Evolutionary conservation across 345 rosid species (phyloP).

Genomic region (Arabis hirsuta): DNA sequence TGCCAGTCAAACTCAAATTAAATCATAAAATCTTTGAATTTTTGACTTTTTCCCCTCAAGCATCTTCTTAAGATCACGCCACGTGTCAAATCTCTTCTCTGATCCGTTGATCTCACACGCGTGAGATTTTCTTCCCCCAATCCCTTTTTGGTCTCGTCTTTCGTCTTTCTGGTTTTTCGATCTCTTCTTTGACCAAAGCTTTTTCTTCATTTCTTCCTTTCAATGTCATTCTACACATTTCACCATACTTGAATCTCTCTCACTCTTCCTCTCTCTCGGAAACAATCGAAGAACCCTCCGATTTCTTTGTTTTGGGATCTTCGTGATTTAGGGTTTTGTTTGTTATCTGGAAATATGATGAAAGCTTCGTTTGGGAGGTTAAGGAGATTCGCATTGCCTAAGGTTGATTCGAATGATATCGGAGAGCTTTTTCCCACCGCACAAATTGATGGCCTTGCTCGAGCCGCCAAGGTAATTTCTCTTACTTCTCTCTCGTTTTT

Average conservation of each 20-base stretch:
- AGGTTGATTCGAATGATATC: constrained; percentile 60
- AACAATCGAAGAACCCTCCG: neutral
- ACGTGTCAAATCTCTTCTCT: constrained; percentile 20
- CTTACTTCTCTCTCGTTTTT: neutral
- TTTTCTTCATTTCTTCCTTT: constrained; percentile 15
- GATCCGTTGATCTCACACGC: constrained; percentile 33
- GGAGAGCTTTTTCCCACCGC: constrained; percentile 56
- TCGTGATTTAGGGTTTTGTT: constrained; percentile 32
- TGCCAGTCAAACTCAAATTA: constrained; percentile 29
- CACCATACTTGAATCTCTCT: constrained; percentile 32
- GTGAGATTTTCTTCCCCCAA: constrained; percentile 23
- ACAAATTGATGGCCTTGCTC: constrained; percentile 76
- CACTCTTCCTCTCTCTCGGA: constrained; percentile 10
- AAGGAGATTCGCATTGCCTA: constrained; percentile 73
- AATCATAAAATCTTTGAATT: constrained; percentile 35
- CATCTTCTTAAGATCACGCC: constrained; percentile 24
- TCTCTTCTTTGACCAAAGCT: constrained; percentile 43
- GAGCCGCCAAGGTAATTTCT: constrained; percentile 68
- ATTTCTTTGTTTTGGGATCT: neutral
- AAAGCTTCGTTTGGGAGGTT: constrained; percentile 74
- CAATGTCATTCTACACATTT: constrained; percentile 36
- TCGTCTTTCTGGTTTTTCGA: constrained; percentile 30
- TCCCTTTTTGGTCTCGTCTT: constrained; percentile 29
- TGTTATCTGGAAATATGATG: constrained; percentile 50
- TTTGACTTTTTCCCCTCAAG: constrained; percentile 27